Conservation (phyloP, 2,329 filamentous ascomycete genomes). For the Alternaria triticimaculans region DNA sequence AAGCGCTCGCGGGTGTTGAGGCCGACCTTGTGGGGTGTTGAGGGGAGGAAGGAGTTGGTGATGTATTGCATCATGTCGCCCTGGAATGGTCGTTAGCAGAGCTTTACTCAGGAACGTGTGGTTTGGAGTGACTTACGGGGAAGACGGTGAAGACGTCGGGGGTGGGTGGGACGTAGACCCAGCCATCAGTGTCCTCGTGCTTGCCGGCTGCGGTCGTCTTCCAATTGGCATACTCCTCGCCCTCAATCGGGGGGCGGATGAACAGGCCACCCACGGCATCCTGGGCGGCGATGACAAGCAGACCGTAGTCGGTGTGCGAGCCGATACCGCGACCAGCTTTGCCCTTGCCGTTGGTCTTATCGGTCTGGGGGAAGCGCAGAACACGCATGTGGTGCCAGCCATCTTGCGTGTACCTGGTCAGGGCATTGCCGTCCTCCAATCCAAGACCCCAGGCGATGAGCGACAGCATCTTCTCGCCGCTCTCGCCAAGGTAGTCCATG, state of each 20-base stretch:
- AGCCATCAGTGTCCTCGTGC: slow-evolving; percentile 54
- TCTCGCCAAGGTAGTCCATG: slow-evolving; percentile 51
- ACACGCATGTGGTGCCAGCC: slow-evolving; percentile 62
- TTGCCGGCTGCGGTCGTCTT: slow-evolving; percentile 53
- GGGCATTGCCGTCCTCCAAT: slow-evolving; percentile 47
- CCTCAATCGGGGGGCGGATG: slow-evolving; percentile 52
- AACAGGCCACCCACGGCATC: slow-evolving; percentile 61
- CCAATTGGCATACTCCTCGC: slow-evolving; percentile 57
- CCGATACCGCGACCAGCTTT: slow-evolving; percentile 59
- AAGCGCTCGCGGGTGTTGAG: slow-evolving; percentile 16
- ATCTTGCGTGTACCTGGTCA: slow-evolving; percentile 54
- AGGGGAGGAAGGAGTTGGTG: slow-evolving; percentile 14
- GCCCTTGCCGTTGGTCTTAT: slow-evolving; percentile 57
- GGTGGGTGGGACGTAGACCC: slow-evolving; percentile 58
- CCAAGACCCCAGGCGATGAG: slow-evolving; percentile 57
- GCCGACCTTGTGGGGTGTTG: slow-evolving; percentile 13
- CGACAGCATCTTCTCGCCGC: slow-evolving; percentile 55
- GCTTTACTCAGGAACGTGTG: not conserved
- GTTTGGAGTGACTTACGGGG: slow-evolving; percentile 32
- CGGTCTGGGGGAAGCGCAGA: slow-evolving; percentile 50
- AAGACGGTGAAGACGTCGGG: slow-evolving; percentile 58
- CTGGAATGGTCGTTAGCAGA: not conserved
- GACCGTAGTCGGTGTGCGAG: slow-evolving; percentile 60
- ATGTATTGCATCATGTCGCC: slow-evolving; percentile 19
- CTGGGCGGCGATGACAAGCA: slow-evolving; percentile 60